These are phyloP conservation scores for Penicillium salamii DNA, from an alignment of 495 filamentous ascomycete species.

Conservation along the genomic window DNA sequence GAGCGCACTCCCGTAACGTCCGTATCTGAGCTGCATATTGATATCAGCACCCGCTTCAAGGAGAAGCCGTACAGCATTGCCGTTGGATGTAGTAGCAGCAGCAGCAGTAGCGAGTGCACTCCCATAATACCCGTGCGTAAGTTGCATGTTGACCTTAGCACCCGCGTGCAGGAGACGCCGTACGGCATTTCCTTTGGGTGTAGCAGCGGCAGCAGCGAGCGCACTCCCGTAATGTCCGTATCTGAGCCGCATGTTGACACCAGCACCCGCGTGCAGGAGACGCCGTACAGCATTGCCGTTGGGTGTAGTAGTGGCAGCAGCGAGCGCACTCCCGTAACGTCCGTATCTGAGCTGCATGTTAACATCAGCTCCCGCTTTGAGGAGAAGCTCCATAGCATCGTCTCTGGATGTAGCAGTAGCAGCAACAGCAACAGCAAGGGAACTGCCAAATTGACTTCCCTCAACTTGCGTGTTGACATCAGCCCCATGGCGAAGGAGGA, in stretches of 20 bases:
- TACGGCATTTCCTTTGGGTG: too few species aligned
- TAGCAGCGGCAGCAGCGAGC: constrained; percentile 3
- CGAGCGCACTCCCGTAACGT: neutral
- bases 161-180: too few species aligned
- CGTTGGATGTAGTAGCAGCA: too few species aligned
- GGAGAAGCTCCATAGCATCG: neutral
- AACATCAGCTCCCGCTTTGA: neutral
- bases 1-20: neutral
- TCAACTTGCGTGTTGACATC: too few species aligned
- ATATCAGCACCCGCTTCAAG: neutral
- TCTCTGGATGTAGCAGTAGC: too few species aligned
- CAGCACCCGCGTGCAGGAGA: neutral
- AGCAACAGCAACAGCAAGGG: too few species aligned
- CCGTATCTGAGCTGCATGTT: neutral
- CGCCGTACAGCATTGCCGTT: neutral
- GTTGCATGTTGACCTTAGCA: too few species aligned
- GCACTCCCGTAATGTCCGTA: neutral
- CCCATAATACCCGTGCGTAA: too few species aligned
- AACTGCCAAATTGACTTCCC: too few species aligned
- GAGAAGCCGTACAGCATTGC: neutral
- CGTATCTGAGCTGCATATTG: neutral
- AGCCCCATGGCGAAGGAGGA: too few species aligned
- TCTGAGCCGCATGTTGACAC: neutral
- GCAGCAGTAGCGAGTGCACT: too few species aligned
- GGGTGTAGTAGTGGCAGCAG: neutral